Evolutionary conservation across 805 yeast species (phyloP).

Genomic region (Ogataea salicorniae): DNA sequence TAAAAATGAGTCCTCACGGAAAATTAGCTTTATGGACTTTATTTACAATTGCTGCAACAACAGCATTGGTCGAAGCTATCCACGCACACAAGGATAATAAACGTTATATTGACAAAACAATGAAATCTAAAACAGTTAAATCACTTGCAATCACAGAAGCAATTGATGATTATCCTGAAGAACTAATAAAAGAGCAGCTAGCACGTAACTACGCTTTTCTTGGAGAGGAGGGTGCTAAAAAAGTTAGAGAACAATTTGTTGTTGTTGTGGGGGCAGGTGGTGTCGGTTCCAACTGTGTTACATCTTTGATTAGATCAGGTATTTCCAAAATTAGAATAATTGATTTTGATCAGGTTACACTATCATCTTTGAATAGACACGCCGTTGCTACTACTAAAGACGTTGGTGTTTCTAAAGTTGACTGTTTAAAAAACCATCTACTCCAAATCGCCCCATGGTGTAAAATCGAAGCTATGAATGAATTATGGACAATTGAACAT

Average conservation of each 20-base stretch:
- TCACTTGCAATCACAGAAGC: constrained; percentile 6
- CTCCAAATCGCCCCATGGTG: constrained; percentile 90
- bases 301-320: constrained; percentile 90
- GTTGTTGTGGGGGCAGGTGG: constrained; percentile 95
- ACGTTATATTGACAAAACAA: background rate
- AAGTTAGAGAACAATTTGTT: constrained; percentile 63
- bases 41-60: constrained; percentile 31
- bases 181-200: constrained; percentile 80
- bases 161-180: constrained; percentile 44
- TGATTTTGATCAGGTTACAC: constrained; percentile 94
- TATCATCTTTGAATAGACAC: constrained; percentile 89
- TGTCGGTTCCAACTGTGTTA: constrained; percentile 94
- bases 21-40: constrained; percentile 14
- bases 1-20: background rate
- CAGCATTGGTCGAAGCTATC: constrained; percentile 32
- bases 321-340: constrained; percentile 71
- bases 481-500: constrained; percentile 65
- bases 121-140: background rate
- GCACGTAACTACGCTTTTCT: constrained; percentile 92
- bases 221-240: constrained; percentile 76
- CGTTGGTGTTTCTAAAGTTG: constrained; percentile 90
- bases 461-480: constrained; percentile 68
- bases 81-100: constrained; percentile 22
- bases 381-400: constrained; percentile 88
- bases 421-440: constrained; percentile 66